These are phyloP conservation scores for Pezicula radicicola DNA, from an alignment of 2,329 filamentous ascomycete species.

Conservation along the genomic window DNA sequence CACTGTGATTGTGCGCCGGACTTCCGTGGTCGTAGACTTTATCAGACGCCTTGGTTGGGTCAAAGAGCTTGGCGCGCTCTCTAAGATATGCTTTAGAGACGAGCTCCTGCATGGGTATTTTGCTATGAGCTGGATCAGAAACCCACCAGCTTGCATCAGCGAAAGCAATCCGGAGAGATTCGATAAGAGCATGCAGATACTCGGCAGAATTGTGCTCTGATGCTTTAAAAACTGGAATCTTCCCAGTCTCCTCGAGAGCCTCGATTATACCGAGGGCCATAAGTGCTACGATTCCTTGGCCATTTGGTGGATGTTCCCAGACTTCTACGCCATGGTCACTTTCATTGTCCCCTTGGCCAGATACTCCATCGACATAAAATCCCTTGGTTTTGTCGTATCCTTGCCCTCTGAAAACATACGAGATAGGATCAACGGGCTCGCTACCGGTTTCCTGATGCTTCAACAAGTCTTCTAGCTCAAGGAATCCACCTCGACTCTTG, in stretches of 20 bases:
- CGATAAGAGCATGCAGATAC: slow-evolving; percentile 84
- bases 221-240: slow-evolving; percentile 67
- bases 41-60: slow-evolving; percentile 56
- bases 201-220: slow-evolving; percentile 77
- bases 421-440: slow-evolving; percentile 83
- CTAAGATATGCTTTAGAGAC: slow-evolving; percentile 74
- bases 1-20: slow-evolving; percentile 79
- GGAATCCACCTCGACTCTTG: slow-evolving; percentile 69
- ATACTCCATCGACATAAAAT: slow-evolving; percentile 37
- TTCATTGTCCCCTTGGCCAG: slow-evolving; percentile 32
- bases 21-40: slow-evolving; percentile 66
- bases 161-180: slow-evolving; percentile 85
- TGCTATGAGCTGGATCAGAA: slow-evolving; percentile 71
- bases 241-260: slow-evolving; percentile 72
- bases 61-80: slow-evolving; percentile 59
- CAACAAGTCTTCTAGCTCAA: slow-evolving; percentile 77
- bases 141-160: slow-evolving; percentile 89
- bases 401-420: slow-evolving; percentile 72
- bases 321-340: slow-evolving; percentile 65
- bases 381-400: slow-evolving; percentile 45
- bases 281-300: slow-evolving; percentile 90
- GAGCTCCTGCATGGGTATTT: slow-evolving; percentile 68
- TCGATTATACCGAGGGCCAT: slow-evolving; percentile 93
- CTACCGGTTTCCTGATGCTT: slow-evolving; percentile 71
- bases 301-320: slow-evolving; percentile 97